Evolutionary conservation across 352 stramenopile genomes (phyloP), one percentile per base, ranked within the genome.

Genomic region (Phytopythium boreale): DNA sequence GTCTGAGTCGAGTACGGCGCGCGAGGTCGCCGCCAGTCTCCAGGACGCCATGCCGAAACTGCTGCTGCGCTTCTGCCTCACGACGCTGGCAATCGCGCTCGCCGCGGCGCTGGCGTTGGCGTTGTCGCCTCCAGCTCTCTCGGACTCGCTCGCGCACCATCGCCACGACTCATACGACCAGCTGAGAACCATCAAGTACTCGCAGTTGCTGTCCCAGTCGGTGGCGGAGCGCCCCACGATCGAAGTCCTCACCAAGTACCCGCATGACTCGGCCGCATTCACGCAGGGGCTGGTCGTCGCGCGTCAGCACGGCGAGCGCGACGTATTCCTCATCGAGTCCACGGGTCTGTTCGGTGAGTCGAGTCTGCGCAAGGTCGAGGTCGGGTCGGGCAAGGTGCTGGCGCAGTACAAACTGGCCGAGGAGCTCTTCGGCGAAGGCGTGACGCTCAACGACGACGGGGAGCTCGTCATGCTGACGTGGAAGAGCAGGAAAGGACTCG

Each of bases 381-480:
- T 95, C 63, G 62, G 83, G 20, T 97, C 82, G 6, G 93, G 90
- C 36, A 66, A 91, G 27, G 88, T 97, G 10, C 49, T 96, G 24
- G 53, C 79, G 63, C 67, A 87, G 78, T 75, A 79, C 72, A 62
- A 89, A 74, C 61, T 89, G 71, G 44, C 69, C 4, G 22, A 63
- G 9, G 70, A 86, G 55, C 75, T 93, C 46, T 98, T 98, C 77
- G 94, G 88, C 27, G 95, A 98, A 72, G 95, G 95, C 31, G 90
- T 98, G 51, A 87, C 94, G 17, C 78, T 89, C 22, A 87, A 79
- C 17, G 74, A 71, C 11, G 79, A 82, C 10, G 67, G 82, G 20
- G 76, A 92, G 44, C 64, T 98, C 26, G 80, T 98, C 56, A 87
- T 97, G 77, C 88, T 98, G 19, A 98, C 94, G 52, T 96, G 94